Conservation (phyloP, 2,329 filamentous ascomycete species). For the Penicillium digitatum region DNA sequence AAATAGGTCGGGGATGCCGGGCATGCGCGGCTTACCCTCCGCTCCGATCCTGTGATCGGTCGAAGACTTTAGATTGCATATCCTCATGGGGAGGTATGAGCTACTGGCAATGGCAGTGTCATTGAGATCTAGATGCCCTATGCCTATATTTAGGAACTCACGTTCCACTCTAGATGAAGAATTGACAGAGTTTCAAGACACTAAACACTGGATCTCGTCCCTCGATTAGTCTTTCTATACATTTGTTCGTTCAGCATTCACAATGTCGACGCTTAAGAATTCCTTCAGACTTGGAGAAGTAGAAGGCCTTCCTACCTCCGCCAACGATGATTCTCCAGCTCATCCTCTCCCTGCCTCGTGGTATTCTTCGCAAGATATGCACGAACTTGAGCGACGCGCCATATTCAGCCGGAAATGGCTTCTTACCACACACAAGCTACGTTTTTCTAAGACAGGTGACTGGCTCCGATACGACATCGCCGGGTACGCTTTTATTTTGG, state of each 20-base stretch:
- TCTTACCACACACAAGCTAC: conserved; percentile 38
- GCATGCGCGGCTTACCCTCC: conserved; percentile 6
- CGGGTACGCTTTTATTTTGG: conserved; percentile 55
- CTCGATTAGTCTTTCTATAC: background rate
- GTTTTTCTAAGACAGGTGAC: conserved; percentile 53
- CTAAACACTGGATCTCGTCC: background rate
- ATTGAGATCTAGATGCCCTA: background rate
- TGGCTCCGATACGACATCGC: conserved; percentile 56
- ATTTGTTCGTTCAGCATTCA: background rate
- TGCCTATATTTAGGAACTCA: background rate
- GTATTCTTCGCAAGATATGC: conserved; percentile 45
- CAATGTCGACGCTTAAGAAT: conserved; percentile 6
- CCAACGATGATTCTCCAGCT: conserved; percentile 25
- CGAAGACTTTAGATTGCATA: background rate
- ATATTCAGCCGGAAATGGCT: conserved; percentile 55
- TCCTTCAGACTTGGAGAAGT: background rate
- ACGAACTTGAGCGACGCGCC: conserved; percentile 54
- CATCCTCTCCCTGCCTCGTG: conserved; percentile 49
- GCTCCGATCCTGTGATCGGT: conserved; percentile 20
- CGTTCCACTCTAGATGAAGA: background rate
- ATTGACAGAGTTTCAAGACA: background rate
- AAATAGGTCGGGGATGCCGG: background rate
- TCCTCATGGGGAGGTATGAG: background rate
- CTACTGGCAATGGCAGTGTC: background rate
- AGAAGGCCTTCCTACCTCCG: background rate